These are phyloP conservation scores for Lipomyces anomalus DNA, from an alignment of 805 yeast genomes.

Conservation along the genomic window DNA sequence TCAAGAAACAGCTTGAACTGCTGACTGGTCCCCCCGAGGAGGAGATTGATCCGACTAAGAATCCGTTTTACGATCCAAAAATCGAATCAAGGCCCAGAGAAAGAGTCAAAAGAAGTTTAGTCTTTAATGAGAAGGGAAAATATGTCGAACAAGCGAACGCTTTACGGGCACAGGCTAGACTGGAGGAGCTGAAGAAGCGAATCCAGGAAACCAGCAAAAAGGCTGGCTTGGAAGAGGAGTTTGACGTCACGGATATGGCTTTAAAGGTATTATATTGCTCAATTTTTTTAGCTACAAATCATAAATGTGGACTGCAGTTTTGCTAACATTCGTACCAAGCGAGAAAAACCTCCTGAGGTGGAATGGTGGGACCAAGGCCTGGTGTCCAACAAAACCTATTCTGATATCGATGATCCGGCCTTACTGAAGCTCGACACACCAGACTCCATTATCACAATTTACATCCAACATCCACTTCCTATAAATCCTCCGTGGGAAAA, in stretches of 20 bases:
- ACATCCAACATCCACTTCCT: slow-evolving; percentile 78
- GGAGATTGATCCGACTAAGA: slow-evolving; percentile 23
- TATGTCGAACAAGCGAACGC: slow-evolving; percentile 51
- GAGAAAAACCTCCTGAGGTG: slow-evolving; percentile 49
- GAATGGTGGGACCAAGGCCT: slow-evolving; percentile 90
- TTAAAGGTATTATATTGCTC: slow-evolving; percentile 38
- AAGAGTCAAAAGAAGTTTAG: slow-evolving; percentile 39
- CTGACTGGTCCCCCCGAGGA: slow-evolving; percentile 15
- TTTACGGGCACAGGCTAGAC: slow-evolving; percentile 38
- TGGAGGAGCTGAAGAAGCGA: slow-evolving; percentile 33
- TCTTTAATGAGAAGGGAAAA: slow-evolving; percentile 60
- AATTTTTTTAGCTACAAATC: neutral
- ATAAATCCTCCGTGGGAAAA: slow-evolving; percentile 54
- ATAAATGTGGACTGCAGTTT: too few species aligned
- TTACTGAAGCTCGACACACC: slow-evolving; percentile 31
- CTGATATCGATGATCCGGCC: slow-evolving; percentile 21
- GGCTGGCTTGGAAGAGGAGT: slow-evolving; percentile 48
- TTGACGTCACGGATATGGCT: slow-evolving; percentile 49
- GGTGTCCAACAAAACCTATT: slow-evolving; percentile 38
- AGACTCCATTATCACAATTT: slow-evolving; percentile 54
- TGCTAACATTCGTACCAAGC: slow-evolving; percentile 2
- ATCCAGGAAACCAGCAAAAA: slow-evolving; percentile 34
- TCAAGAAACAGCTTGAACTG: slow-evolving; percentile 5
- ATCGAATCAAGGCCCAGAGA: slow-evolving; percentile 16
- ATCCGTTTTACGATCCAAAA: slow-evolving; percentile 37